These are phyloP conservation scores for Thymus quinquecostatus DNA, from an alignment of 257 asterid species.

Conservation along the genomic window DNA sequence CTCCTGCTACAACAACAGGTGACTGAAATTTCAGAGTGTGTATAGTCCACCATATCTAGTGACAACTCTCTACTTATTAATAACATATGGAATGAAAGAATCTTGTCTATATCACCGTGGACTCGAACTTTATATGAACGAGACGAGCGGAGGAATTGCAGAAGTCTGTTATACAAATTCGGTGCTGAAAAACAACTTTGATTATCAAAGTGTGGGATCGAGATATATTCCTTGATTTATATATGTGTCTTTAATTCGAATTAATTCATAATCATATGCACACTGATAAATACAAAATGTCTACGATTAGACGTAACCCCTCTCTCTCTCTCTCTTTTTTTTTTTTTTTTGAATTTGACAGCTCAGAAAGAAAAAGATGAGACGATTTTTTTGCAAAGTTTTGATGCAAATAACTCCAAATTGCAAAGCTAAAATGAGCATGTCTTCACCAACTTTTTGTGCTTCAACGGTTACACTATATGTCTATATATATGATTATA, in stretches of 20 bases:
- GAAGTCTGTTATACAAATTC: no score
- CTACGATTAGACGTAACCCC: background rate
- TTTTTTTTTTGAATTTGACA: background rate
- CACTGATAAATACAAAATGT: constrained; percentile 12
- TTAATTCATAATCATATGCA: no score
- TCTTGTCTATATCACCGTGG: background rate
- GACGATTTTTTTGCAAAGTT: constrained; percentile 31
- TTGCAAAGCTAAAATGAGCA: constrained; percentile 37
- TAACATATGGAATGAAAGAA: background rate
- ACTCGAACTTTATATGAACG: no score
- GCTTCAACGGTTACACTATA: constrained; percentile 60
- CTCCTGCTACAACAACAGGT: constrained; percentile 8
- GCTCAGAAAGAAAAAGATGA: constrained; percentile 28
- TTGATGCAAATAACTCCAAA: constrained; percentile 38
- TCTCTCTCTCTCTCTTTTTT: background rate
- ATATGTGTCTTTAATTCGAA: no score
- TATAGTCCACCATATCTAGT: constrained; percentile 11
- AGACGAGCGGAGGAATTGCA: no score
- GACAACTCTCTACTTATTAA: background rate
- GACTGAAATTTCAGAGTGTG: constrained; percentile 13
- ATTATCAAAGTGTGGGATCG: no score
- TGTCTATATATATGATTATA: no score
- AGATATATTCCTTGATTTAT: no score
- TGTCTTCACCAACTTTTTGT: constrained; percentile 39
- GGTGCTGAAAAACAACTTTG: no score